Percentiles rank a stretch among this genome's conserved stretches.
These are phyloP conservation scores for Thielaviopsis musarum DNA, from an alignment of 2,329 filamentous ascomycete species.

Conservation along the genomic window DNA sequence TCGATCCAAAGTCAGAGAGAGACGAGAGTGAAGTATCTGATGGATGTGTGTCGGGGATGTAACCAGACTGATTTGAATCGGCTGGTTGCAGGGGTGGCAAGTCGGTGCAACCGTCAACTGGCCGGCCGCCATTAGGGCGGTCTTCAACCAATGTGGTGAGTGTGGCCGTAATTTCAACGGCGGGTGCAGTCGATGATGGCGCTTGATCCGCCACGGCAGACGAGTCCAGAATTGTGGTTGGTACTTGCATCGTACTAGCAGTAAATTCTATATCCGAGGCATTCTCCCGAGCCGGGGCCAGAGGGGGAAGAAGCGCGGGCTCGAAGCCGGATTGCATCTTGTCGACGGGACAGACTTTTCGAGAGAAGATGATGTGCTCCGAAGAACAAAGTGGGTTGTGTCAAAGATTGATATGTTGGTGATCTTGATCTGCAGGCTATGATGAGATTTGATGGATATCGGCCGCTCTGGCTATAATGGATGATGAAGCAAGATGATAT, in stretches of 20 bases:
- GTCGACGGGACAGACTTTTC: not conserved
- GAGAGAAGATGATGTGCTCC: not conserved
- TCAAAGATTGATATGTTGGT: not conserved
- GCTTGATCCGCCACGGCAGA: not conserved
- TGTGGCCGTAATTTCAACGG: not conserved
- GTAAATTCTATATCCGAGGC: not conserved
- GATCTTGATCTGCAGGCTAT: conserved; percentile 1
- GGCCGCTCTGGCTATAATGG: not conserved
- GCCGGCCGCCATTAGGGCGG: too few species aligned
- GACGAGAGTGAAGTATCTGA: conserved; percentile 9
- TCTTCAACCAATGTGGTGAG: not conserved
- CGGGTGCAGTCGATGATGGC: not conserved
- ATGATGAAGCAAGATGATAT: not conserved
- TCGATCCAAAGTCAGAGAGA: conserved; percentile 4
- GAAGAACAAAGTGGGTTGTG: not conserved
- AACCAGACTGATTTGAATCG: not conserved
- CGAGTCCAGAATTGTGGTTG: not conserved
- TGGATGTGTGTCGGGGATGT: not conserved
- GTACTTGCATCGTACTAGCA: not conserved
- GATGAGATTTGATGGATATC: not conserved
- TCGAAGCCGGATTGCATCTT: conserved; percentile 1
- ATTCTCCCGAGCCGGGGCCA: not conserved
- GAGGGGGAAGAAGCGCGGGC: not conserved
- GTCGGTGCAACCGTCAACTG: not conserved
- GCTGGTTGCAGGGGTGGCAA: not conserved